A percentile compares a stretch with the other conserved stretches of the same genome.
These are phyloP conservation scores for Nakazawaea holstii DNA, from an alignment of 805 yeast species.

Conservation along the genomic window DNA sequence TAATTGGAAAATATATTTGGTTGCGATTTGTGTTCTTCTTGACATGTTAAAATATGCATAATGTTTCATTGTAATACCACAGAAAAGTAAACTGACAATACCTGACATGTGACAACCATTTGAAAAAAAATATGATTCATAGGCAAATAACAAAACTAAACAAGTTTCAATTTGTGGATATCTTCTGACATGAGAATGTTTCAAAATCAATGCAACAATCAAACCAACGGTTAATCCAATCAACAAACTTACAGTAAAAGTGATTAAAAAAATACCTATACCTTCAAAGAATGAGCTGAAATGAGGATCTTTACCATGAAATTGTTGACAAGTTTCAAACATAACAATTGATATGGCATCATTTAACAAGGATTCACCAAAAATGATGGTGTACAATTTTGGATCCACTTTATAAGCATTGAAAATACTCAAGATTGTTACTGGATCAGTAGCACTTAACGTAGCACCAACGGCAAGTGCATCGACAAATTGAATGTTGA, in stretches of 20 bases:
- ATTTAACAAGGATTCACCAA: constrained; percentile 91
- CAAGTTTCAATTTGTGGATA: constrained; percentile 98
- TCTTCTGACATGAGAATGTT: constrained; percentile 88
- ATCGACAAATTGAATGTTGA: constrained; percentile 89
- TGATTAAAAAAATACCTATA: constrained; percentile 86
- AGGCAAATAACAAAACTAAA: constrained; percentile 82
- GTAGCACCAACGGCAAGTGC: constrained; percentile 98
- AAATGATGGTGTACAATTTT: constrained; percentile 90
- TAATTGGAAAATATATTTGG: constrained; percentile 89
- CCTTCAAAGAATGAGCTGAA: constrained; percentile 86
- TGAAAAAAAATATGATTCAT: constrained; percentile 94
- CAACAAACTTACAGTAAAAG: constrained; percentile 83
- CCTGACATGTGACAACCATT: constrained; percentile 99
- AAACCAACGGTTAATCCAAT: constrained; percentile 89
- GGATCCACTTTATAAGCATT: constrained; percentile 98
- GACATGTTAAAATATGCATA: constrained; percentile 98
- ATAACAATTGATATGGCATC: constrained; percentile 98
- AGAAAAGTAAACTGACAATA: constrained; percentile 86
- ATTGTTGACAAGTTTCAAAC: constrained; percentile 97
- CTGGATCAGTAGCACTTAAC: constrained; percentile 97
- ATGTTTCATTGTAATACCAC: constrained; percentile 95
- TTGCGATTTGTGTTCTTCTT: constrained; percentile 92
- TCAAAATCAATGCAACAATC: constrained; percentile 80
- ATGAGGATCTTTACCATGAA: constrained; percentile 79
- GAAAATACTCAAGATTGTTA: constrained; percentile 91